Base-by-base conservation (phyloP, 2,329 filamentous ascomycete genomes). In the Stemphylium beticola region DNA sequence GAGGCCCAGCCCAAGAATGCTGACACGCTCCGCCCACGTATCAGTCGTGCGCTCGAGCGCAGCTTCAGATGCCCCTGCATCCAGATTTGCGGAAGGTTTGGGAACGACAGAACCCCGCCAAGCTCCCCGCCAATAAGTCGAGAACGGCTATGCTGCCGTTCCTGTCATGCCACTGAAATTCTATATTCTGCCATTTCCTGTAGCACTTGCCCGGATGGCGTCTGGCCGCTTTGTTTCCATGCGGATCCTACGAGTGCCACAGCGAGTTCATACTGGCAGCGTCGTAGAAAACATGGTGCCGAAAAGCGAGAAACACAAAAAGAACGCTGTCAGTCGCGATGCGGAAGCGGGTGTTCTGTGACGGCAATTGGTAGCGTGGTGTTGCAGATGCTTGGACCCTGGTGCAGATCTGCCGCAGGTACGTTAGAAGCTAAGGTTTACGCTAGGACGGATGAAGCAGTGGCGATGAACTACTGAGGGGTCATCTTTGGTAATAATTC, bases 81-180 rank as follows among this genome's bases (percentile, higher is more conserved):
- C 44, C 44, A 54, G 47, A 45, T 59, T 52, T 51, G 55, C 47
- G 46, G 44, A 54, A 50, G 45, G 46, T 45, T 58, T 51, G 45
- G 58, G 65, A 62, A 66, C 58, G 57, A 58, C 52, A 50, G 47
- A 31, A 46, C 47, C 56, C 62, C 57, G 64, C 64, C 64, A 68
- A 67, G 62, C 55, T 32, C 51, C 38, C 47, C 60, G 48, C 58
- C 61, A 63, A 60, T 29, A 42, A 42, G 56, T 60, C 55, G 55
- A 46, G 46, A 51, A 50, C 38, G 37, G 47, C 43, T 43, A 18
- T 41, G 12, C 24, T 44, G 37, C 53, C 50, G 43, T 38, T 44
- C 12, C 39, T 17, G 47, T 51, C 53, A 52, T 45, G 49, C 43
- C 41, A 41, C 15, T 50, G n/a, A 6, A 33, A 36, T 38, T 24